These are phyloP conservation scores for Xylariaceae sp. DNA, from an alignment of 2,329 filamentous ascomycete genomes.

Conservation along the genomic window DNA sequence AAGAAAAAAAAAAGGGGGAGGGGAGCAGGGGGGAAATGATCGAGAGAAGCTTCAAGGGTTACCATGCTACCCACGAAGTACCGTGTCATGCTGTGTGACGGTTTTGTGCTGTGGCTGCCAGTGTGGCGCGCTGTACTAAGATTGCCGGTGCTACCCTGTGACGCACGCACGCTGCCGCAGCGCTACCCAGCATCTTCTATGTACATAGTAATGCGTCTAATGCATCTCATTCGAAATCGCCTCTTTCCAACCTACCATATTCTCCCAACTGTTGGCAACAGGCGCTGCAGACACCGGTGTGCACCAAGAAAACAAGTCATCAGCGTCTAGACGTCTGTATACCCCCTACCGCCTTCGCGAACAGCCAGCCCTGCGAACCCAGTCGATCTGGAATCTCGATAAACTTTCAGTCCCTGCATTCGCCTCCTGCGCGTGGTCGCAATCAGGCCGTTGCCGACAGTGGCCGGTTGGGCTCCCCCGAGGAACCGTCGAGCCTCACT, in stretches of 20 bases:
- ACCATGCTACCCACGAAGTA: neutral
- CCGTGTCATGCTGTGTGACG: neutral
- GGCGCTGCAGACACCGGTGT: neutral
- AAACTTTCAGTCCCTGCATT: neutral
- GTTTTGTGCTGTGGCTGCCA: neutral
- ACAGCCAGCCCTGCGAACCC: neutral
- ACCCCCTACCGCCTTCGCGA: neutral
- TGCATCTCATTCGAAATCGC: neutral
- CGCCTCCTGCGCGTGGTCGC: neutral
- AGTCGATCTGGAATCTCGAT: neutral
- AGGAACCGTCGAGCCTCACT: constrained; percentile 20
- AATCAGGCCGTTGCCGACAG: neutral
- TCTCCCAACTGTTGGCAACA: neutral
- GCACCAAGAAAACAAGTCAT: neutral
- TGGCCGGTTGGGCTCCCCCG: neutral
- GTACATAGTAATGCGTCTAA: neutral
- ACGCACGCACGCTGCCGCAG: neutral
- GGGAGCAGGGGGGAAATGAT: constrained; percentile 1
- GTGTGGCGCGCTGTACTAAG: neutral
- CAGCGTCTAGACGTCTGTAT: neutral
- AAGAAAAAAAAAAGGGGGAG: too few relatives aligned
- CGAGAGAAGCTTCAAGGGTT: constrained; percentile 2
- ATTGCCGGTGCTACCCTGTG: neutral
- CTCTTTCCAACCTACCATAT: neutral
- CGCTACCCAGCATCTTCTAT: too few relatives aligned